Percentiles rank a stretch among this genome's conserved stretches.
These are phyloP conservation scores for Peziza echinospora DNA, from an alignment of 495 filamentous ascomycete genomes.

Conservation along the genomic window DNA sequence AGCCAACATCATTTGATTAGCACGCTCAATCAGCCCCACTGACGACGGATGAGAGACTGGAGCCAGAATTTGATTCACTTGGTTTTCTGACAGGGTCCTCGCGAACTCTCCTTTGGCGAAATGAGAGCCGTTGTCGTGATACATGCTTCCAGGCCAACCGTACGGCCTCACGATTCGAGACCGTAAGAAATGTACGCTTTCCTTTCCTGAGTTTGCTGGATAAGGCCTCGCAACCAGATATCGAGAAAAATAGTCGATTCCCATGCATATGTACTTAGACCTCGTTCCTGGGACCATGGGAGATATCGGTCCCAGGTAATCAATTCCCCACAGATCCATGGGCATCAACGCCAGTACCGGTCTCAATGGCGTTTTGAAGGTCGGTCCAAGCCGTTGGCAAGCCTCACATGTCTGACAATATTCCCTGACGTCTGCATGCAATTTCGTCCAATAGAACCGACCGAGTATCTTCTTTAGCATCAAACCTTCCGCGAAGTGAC, in stretches of 20 bases:
- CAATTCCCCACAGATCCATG: conserved; percentile 1
- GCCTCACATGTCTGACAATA: neutral
- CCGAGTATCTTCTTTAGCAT: no score
- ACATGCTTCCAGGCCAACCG: neutral
- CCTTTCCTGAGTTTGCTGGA: neutral
- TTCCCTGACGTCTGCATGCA: no score
- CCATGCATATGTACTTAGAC: conserved; percentile 2
- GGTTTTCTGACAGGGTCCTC: neutral
- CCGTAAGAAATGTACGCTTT: neutral
- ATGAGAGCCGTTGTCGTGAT: conserved; percentile 2
- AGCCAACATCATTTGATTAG: neutral
- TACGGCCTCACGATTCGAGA: neutral
- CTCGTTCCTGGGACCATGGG: neutral
- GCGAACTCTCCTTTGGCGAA: neutral
- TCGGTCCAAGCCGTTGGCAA: conserved; percentile 1
- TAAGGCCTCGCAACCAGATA: neutral
- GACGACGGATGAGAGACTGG: neutral
- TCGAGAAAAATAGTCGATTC: conserved; percentile 3
- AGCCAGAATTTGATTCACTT: neutral
- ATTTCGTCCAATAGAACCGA: no score
- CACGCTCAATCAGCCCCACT: conserved; percentile 1
- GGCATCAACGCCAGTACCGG: neutral
- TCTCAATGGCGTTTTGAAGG: neutral
- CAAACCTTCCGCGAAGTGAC: no score
- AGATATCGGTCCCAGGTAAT: neutral